Conservation (phyloP, 192 early-diverging fungal species). For the Helicostylum pulchrum region DNA sequence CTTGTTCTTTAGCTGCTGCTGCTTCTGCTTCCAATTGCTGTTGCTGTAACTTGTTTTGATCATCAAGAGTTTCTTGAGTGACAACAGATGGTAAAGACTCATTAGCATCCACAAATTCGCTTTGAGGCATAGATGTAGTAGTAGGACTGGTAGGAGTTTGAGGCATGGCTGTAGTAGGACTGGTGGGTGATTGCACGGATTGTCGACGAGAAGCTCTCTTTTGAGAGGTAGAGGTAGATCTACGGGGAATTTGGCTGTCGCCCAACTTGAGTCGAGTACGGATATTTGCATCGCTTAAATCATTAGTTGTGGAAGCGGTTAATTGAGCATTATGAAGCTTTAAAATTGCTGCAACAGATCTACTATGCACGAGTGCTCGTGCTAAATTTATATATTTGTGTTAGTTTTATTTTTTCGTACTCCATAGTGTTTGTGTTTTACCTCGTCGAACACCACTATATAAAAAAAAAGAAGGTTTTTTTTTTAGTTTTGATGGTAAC, state of each 20-base stretch:
- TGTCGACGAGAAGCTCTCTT: conserved; percentile 13
- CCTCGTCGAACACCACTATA: conserved; percentile 49
- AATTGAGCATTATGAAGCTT: conserved; percentile 42
- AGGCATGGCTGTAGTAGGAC: not conserved
- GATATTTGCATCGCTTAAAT: conserved; percentile 37
- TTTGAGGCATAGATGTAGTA: not conserved
- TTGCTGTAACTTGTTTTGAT: conserved; percentile 2
- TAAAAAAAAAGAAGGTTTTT: not conserved
- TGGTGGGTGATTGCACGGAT: conserved; percentile 2
- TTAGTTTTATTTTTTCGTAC: not conserved
- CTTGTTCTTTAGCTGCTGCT: conserved; percentile 25
- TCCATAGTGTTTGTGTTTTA: conserved; percentile 11
- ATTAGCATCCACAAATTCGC: conserved; percentile 6
- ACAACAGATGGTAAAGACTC: not conserved
- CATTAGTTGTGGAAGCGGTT: conserved; percentile 29
- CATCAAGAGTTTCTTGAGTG: conserved; percentile 4
- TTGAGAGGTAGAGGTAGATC: conserved; percentile 9
- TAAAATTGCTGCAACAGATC: conserved; percentile 54
- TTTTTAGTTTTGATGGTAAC: too few relatives aligned
- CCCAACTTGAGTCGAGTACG: conserved; percentile 33
- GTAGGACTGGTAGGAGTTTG: not conserved
- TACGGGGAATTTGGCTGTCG: conserved; percentile 2
- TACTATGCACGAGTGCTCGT: conserved; percentile 57
- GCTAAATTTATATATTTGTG: conserved; percentile 32
- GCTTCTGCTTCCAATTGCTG: not conserved